Conservation (phyloP, 768 basidiomycete species). For the Mycena latifolia region DNA sequence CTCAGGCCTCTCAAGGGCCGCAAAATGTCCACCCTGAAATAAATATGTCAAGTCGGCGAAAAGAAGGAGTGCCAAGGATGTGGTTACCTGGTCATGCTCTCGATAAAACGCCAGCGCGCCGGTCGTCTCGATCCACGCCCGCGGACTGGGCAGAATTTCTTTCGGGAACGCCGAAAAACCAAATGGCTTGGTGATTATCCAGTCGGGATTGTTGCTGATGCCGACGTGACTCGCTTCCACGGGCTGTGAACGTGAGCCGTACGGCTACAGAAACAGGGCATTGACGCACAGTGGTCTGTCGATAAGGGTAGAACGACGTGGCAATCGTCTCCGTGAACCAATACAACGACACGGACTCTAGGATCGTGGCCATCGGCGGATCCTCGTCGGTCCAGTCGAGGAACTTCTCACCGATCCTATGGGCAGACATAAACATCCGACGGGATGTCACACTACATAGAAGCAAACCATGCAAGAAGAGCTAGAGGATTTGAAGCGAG, state of each 20-base stretch:
- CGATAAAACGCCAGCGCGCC: slow-evolving; percentile 42
- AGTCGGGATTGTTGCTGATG: background rate
- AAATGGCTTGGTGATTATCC: slow-evolving; percentile 36
- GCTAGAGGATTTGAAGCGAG: slow-evolving; percentile 39
- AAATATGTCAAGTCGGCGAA: background rate
- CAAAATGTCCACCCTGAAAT: slow-evolving; percentile 46
- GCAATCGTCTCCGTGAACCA: slow-evolving; percentile 44
- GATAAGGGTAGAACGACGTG: slow-evolving; percentile 42
- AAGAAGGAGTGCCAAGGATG: background rate
- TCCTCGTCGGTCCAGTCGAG: slow-evolving; percentile 42
- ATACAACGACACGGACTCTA: slow-evolving; percentile 43
- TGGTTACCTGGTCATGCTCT: slow-evolving; percentile 37
- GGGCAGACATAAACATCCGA: background rate
- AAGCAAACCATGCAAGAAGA: slow-evolving; percentile 42
- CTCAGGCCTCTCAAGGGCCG: slow-evolving; percentile 45
- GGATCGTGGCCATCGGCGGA: slow-evolving; percentile 36
- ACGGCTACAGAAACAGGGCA: background rate
- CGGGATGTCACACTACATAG: too few species aligned
- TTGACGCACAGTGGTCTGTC: slow-evolving; percentile 25
- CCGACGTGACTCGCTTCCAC: too few species aligned
- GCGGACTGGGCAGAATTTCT: slow-evolving; percentile 42
- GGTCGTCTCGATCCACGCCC: slow-evolving; percentile 41
- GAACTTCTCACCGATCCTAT: slow-evolving; percentile 49
- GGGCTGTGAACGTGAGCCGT: too few species aligned
- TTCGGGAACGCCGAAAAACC: slow-evolving; percentile 45